phyloP scores from a whole-genome alignment of 164 flowering plant genomes.

The Annona squamosa region DNA sequence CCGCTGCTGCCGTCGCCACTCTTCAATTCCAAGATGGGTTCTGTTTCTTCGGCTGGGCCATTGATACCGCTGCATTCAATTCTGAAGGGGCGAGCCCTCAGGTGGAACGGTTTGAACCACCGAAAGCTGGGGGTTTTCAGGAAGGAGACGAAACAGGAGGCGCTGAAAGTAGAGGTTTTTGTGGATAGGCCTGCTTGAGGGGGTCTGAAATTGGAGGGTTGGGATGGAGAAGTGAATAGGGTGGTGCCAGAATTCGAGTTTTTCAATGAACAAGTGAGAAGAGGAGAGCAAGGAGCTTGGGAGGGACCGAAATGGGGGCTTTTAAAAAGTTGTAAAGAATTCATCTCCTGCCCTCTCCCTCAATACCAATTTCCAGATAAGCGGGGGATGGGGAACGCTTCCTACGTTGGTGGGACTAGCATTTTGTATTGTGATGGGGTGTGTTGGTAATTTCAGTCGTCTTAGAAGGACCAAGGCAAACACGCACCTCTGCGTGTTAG shows the following conservation, averaged over 20 bases:
- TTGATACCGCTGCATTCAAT: conserved; percentile 36
- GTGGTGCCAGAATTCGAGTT: conserved; percentile 14
- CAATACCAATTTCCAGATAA: not conserved
- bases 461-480: too few species aligned
- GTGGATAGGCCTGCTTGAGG: conserved; percentile 13
- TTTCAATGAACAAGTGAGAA: conserved; percentile 14
- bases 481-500: too few species aligned
- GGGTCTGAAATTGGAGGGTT: conserved; percentile 14
- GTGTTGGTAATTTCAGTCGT: too few species aligned
- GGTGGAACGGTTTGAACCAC: conserved; percentile 13
- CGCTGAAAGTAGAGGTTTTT: conserved; percentile 10
- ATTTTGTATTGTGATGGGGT: too few species aligned
- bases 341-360: conserved; percentile 9
- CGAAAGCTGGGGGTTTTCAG: conserved; percentile 15
- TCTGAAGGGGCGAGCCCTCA: conserved; percentile 15
- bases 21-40: conserved; percentile 20
- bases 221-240: conserved; percentile 15
- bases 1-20: conserved; percentile 18
- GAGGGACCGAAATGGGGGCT: not conserved
- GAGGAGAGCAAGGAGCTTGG: conserved; percentile 8
- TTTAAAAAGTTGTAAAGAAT: conserved; percentile 24
- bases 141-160: conserved; percentile 17
- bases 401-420: too few species aligned
- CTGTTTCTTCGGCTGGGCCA: conserved; percentile 45
- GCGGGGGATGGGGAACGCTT: not conserved